phyloP scores from a whole-genome alignment of 1,284 basidiomycete genomes.

The Papiliotrema nemorosa region DNA sequence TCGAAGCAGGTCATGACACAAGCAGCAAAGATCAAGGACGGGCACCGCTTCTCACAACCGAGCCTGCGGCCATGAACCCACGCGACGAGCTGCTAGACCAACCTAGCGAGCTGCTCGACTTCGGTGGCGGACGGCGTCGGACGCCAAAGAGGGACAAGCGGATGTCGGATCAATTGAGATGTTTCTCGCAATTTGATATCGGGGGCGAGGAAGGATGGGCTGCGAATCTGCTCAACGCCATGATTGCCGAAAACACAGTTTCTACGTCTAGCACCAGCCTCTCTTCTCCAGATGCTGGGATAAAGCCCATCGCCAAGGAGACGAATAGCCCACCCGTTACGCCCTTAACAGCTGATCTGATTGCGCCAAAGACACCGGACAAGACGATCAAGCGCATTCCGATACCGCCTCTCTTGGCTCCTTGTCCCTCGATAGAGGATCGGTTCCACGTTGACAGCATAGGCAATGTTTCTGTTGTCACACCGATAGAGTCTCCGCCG shows the following conservation, averaged over 20 bases:
- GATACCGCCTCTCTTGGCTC: constrained; percentile 1
- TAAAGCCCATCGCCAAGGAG: not conserved
- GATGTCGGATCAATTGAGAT: constrained; percentile 34
- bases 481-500: not conserved
- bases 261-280: not conserved
- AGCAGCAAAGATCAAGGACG: no score
- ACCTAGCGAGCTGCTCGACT: not conserved
- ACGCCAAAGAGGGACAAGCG: constrained; percentile 12
- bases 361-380: not conserved
- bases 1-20: not conserved
- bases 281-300: not conserved
- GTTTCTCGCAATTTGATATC: constrained; percentile 25
- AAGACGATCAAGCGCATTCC: constrained; percentile 8
- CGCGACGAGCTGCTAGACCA: not conserved
- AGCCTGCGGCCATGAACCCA: not conserved
- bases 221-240: constrained; percentile 21
- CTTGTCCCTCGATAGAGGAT: not conserved
- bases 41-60: not conserved
- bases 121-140: not conserved
- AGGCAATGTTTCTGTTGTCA: not conserved
- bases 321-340: no score
- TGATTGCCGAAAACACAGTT: not conserved
- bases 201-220: constrained; percentile 34
- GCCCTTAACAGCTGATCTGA: no score
- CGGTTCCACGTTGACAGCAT: not conserved